Evolutionary conservation across 352 stramenopile species (phyloP).

Genomic region (Globisporangium nunn): DNA sequence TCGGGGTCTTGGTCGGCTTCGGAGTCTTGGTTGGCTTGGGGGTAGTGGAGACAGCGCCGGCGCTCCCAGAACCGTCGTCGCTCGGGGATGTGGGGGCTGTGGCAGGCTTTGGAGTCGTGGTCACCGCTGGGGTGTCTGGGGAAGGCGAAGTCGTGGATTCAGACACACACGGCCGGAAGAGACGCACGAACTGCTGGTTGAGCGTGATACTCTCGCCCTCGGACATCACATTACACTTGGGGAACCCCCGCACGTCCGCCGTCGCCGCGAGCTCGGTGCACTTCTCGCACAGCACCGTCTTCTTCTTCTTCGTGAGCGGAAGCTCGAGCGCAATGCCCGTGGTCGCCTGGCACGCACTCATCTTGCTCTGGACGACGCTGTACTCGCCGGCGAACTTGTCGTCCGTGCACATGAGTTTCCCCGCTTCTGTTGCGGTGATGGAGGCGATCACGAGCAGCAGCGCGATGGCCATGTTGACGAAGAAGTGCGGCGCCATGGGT

Average conservation of each 20-base stretch:
- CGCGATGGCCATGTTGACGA: too few species aligned
- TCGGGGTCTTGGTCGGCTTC: neutral
- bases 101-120: neutral
- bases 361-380: neutral
- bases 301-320: neutral
- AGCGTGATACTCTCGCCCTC: neutral
- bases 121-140: neutral
- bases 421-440: neutral
- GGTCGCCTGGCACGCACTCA: neutral
- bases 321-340: neutral
- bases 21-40: neutral
- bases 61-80: neutral
- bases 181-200: neutral
- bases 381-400: neutral
- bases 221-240: neutral
- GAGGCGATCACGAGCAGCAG: neutral
- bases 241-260: neutral
- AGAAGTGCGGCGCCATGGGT: too few species aligned
- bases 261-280: neutral
- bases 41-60: too few species aligned
- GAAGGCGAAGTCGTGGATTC: neutral
- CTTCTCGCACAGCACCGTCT: neutral
- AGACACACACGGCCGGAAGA: neutral
- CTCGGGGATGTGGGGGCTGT: neutral
- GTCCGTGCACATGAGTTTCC: neutral